Evolutionary conservation across 176 grass and related monocot genomes (phyloP), one percentile per base, ranked within the genome.

Genomic region (Musa acuminata): DNA sequence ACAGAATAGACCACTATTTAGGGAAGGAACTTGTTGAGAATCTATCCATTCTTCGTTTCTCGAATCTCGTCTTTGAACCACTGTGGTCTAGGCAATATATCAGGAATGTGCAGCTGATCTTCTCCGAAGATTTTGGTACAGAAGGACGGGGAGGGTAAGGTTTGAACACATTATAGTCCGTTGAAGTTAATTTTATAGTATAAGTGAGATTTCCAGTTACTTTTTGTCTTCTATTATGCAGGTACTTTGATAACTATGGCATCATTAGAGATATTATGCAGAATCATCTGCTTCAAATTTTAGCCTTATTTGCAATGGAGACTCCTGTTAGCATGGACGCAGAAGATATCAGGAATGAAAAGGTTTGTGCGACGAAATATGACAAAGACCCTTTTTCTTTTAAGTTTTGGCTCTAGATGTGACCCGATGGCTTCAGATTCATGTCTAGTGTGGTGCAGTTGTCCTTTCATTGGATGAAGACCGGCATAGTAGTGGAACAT

Each of bases 181-280:
- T 14, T 21, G 4, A 58, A 22, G 9, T 71, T 83, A 8, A 19
- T 72, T 51, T 24, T 11, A 11, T 53, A 24, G n/a, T 51, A 4
- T 13, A 48, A 11, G 9, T 2, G n/a, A 71, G 35, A 2, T 50
- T 51, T 43, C 35, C 35, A 43, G 3, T 6, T 43, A 6, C 11
- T 11, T 66, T 22, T 70, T 26, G 58, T 85, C 29, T 66, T 84
- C 11, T 65, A 35, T 62, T 69, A 16, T 63, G 43, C 85, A 98
- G 95, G 84, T 99, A 99, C 78, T 99, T 99, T 62, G 95, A 99
- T 80, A 78, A 85, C 62, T 99, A 99, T 16, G 90, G 95, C 55
- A 94, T 99, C 80, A 99, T 99, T 81, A 86, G 95, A 82, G 95
- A 99, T 82, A 99, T 99, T 74, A 99, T 99, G 95, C 95, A 99